Conservation (phyloP, 331 rosid species). For the Phaseolus coccineus region DNA sequence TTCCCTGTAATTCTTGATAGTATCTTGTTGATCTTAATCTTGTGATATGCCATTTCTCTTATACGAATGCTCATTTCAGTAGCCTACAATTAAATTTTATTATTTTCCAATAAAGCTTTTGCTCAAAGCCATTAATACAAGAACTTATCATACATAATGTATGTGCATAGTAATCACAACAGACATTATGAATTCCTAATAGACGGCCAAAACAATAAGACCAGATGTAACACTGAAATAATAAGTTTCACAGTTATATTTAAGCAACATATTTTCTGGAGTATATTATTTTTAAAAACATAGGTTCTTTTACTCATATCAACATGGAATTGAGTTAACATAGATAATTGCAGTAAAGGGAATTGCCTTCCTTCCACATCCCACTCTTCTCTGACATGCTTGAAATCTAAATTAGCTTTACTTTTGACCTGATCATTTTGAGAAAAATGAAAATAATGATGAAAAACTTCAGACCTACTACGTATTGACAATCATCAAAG, state of each 20-base stretch:
- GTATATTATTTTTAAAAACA: not conserved
- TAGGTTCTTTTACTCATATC: slow-evolving; percentile 2
- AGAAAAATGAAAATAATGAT: slow-evolving; percentile 18
- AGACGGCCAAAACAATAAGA: slow-evolving; percentile 3
- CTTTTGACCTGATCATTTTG: not conserved
- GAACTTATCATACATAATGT: slow-evolving; percentile 5
- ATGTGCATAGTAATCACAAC: not conserved
- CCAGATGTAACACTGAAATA: not conserved
- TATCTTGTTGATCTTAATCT: slow-evolving; percentile 86
- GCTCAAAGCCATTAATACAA: slow-evolving; percentile 7
- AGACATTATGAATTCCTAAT: slow-evolving; percentile 11
- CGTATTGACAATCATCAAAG: slow-evolving; percentile 28
- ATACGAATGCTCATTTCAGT: slow-evolving; percentile 77
- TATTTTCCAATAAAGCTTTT: slow-evolving; percentile 27
- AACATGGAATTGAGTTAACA: slow-evolving; percentile 1
- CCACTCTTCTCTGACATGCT: slow-evolving; percentile 14
- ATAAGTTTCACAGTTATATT: not conserved
- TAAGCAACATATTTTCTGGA: not conserved
- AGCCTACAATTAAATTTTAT: slow-evolving; percentile 60
- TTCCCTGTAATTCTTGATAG: slow-evolving; percentile 83
- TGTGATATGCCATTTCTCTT: slow-evolving; percentile 88
- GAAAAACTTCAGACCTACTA: slow-evolving; percentile 34
- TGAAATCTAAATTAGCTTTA: slow-evolving; percentile 32
- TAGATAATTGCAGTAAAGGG: slow-evolving; percentile 7
- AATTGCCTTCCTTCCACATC: slow-evolving; percentile 8